Evolutionary conservation across 345 rosid genomes (phyloP).

Genomic region (Anacardium occidentale): DNA sequence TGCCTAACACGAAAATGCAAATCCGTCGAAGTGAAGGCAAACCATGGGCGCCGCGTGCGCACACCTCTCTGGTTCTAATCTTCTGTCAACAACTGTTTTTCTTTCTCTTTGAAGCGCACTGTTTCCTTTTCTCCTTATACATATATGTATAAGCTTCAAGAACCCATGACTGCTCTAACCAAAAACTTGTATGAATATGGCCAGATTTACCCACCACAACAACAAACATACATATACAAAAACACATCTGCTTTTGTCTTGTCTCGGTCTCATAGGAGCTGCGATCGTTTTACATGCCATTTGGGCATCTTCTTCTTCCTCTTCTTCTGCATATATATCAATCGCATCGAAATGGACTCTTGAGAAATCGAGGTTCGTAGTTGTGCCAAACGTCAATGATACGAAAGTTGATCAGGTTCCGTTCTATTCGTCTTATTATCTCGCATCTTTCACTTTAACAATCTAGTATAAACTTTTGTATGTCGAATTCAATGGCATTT

Average conservation of each 20-base stretch:
- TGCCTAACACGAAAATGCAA: too few species aligned
- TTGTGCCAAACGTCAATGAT: conserved; percentile 17
- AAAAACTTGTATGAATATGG: conserved; percentile 35
- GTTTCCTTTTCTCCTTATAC: background rate
- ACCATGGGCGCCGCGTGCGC: conserved; percentile 50
- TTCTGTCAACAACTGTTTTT: conserved; percentile 11
- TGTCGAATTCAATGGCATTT: background rate
- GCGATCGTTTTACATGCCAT: conserved; percentile 41
- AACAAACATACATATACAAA: conserved; percentile 33
- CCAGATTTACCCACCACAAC: conserved; percentile 20
- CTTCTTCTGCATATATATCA: conserved; percentile 27
- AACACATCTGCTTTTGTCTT: conserved; percentile 31
- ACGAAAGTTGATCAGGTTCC: conserved; percentile 28
- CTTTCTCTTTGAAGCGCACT: conserved; percentile 17
- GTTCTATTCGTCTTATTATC: background rate
- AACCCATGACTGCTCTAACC: conserved; percentile 10
- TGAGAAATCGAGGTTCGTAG: conserved; percentile 30
- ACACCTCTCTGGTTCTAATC: conserved; percentile 29
- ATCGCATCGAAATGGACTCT: conserved; percentile 44
- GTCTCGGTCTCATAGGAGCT: conserved; percentile 36
- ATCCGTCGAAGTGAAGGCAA: conserved; percentile 20
- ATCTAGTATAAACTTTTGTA: background rate
- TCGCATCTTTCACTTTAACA: background rate
- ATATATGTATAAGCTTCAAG: conserved; percentile 1
- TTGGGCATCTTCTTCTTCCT: conserved; percentile 43